Base-by-base conservation (phyloP, 1,284 basidiomycete genomes). In the Pholiota adiposa region DNA sequence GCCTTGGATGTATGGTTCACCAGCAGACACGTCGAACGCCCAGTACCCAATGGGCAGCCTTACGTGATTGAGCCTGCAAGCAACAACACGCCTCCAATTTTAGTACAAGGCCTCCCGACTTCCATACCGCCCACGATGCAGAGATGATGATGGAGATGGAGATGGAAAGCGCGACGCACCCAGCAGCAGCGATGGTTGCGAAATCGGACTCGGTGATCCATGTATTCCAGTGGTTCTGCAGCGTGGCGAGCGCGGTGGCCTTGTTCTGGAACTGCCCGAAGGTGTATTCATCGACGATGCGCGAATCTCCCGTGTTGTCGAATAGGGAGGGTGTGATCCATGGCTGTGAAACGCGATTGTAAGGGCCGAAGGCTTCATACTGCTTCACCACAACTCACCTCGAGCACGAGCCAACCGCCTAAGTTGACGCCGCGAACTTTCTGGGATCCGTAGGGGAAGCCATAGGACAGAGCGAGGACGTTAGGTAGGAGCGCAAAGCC, bases 321-420 rank as follows among this genome's bases (percentile, higher is more conserved):
- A 96, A 98, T n/a, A 96, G 72, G 49, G 88, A 90, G 12, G 94
- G 94, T 0, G 90, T 93, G 63, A 93, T 92, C 90, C 90, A 94
- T n/a, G 92, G 90, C 88, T 74, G 55, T 50, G 25, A 44, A 54
- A 19, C 49, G 60, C 49, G 61, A 52, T 31, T 48, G 14, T 25
- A 16, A 41, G 38, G 31, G 19, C 25, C 36, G 4, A 4, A 31
- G 36, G 27, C 11, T 5, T 31, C 5, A n/a, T 3, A 53, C 21
- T 52, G 51, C n/a, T 40, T 50, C 2, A 43, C 31, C 51, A 21
- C 7, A 12, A 58, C 61, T 21, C 59, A 88, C 89, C 81, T 92
- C 89, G 33, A 90, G 80, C 16, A 93, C 85, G 40, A 93, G 85
- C 92, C 92, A 94, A 29, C 91, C 89, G 34, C 89, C 90, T 11